A percentile compares a stretch with the other conserved stretches of the same genome.
These are phyloP conservation scores for Tilletia walkeri DNA, from an alignment of 1,284 basidiomycete species.

Conservation along the genomic window DNA sequence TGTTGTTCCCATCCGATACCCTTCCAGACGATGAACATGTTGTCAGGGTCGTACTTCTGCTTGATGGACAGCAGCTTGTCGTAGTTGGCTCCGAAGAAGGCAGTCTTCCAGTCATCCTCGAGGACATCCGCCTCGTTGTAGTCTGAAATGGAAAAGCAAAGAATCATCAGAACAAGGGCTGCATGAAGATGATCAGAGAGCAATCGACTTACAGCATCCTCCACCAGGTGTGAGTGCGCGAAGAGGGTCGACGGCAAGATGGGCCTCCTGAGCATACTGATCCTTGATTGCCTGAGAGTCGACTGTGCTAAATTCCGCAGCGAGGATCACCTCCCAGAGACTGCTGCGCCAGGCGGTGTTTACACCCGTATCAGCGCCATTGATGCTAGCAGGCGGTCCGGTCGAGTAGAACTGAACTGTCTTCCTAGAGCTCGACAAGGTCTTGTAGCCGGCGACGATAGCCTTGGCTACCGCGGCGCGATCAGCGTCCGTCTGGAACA, in stretches of 20 bases:
- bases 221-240: conserved; percentile 22
- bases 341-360: conserved; percentile 25
- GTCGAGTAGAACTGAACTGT: conserved; percentile 25
- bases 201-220: conserved; percentile 12
- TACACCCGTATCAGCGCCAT: conserved; percentile 19
- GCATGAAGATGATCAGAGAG: neutral
- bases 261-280: conserved; percentile 17
- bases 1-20: conserved; percentile 24
- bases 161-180: neutral
- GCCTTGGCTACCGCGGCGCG: conserved; percentile 18
- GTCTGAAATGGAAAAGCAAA: conserved; percentile 14
- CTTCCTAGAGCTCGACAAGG: neutral
- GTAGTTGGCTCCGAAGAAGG: conserved; percentile 27
- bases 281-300: neutral
- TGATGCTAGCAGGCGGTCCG: conserved; percentile 23
- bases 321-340: conserved; percentile 24
- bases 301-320: neutral
- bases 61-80: conserved; percentile 21
- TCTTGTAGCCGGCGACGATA: conserved; percentile 15
- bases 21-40: conserved; percentile 26
- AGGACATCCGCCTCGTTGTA: conserved; percentile 19
- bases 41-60: conserved; percentile 26
- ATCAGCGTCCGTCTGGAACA: conserved; percentile 12
- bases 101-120: conserved; percentile 25
- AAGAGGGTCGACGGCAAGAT: conserved; percentile 18